Evolutionary conservation across 495 filamentous ascomycete genomes (phyloP).

Genomic region (Penicillium herquei): DNA sequence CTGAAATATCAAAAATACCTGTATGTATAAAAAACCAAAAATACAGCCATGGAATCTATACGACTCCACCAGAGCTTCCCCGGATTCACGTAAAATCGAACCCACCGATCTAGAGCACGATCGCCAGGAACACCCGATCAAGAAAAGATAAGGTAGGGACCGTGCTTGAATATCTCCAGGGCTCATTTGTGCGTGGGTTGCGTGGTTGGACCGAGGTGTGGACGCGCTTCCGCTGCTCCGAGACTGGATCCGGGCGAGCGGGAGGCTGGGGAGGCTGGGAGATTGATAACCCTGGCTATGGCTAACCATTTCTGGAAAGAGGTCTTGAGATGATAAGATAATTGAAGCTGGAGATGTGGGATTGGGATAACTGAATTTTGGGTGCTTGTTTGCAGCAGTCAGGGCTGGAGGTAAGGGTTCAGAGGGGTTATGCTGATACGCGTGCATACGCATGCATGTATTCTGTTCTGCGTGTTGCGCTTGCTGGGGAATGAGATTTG

Average conservation of each 20-base stretch:
- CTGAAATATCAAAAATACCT: neutral
- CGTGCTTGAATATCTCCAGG: constrained; percentile 14
- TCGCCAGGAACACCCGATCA: constrained; percentile 11
- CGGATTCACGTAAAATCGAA: constrained; percentile 16
- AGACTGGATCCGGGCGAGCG: constrained; percentile 25
- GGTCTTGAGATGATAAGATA: neutral
- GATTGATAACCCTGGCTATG: neutral
- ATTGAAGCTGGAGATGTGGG: neutral
- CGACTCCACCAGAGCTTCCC: constrained; percentile 30
- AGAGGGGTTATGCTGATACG: no score
- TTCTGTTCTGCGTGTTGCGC: no score
- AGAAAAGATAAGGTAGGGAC: constrained; percentile 21
- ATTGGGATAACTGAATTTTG: neutral
- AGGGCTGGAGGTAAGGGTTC: no score
- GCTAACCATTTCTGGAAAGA: neutral
- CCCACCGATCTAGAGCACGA: constrained; percentile 12
- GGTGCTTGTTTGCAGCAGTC: no score
- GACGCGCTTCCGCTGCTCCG: constrained; percentile 22
- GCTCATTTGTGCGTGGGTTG: neutral
- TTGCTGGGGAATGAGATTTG: no score
- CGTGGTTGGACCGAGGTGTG: constrained; percentile 3
- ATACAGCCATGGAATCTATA: constrained; percentile 9
- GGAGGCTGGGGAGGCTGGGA: constrained; percentile 5
- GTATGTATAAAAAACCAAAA: constrained; percentile 2
- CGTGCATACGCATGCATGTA: no score